Base-by-base conservation (phyloP, 179 eudicot genomes). In the Patellifolia procumbens region DNA sequence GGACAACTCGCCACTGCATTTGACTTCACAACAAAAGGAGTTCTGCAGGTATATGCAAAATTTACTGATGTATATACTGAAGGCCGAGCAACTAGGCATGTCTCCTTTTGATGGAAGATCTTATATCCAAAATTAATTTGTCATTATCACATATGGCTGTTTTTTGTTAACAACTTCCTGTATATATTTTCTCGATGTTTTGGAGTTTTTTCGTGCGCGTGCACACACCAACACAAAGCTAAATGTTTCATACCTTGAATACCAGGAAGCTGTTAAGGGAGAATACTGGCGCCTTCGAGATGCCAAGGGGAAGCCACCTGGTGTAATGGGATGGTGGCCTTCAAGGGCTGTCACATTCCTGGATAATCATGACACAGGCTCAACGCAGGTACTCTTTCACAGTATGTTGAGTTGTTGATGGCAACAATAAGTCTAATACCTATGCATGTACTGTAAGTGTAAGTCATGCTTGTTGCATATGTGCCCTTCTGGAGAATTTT, bases 11-110 rank as follows among this genome's bases (percentile, higher is more conserved):
- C 97, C 39, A 67, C 96, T 78, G 93, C 98, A 61, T 94, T 94
- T 83, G 97, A 94, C 83, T 92, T 94, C 88, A 94, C 98, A 71
- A 94, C 97, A 45, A 94, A 94, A 83, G 98, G 94, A 68, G 87
- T 92, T 78, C 91, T 94, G 81, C 97, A 92, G 97, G 98, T 91
- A 84, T n/a, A 73, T 58, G 46, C 49, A 3, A 19, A 73, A 59
- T 5, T 39, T 58, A 26, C 26, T 24, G 3, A 12, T 28, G 29
- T 63, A 28, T 26, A 15, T 55, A 39, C 39, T 20, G 20, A 61
- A 29, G 32, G 48, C 66, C 61, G 17, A 20, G n/a, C 45, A 60
- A 13, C 8, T 17, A 48, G 51, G 11, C 45, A 59, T 43, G 0
- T 64, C 58, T 74, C 15, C 68, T 22, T 67, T 37, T 62, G 46